A percentile compares a stretch with the other conserved stretches of the same genome.
These are phyloP conservation scores for Trichophyton simii DNA, from an alignment of 2,329 filamentous ascomycete genomes.

Conservation along the genomic window DNA sequence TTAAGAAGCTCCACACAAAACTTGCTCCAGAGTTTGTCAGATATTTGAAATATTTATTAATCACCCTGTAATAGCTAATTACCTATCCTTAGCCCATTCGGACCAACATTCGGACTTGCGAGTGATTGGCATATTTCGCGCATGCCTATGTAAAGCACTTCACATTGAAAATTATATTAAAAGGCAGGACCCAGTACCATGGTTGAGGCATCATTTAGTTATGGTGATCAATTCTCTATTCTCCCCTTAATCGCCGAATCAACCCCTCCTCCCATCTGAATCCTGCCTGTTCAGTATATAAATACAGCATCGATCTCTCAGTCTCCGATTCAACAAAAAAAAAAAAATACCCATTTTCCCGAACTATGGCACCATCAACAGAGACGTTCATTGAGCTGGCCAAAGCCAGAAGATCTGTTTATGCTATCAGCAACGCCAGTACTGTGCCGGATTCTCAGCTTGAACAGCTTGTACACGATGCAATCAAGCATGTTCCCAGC, in stretches of 20 bases:
- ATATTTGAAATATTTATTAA: neutral
- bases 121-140: neutral
- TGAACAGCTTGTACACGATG: slow-evolving; percentile 28
- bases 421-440: slow-evolving; percentile 24
- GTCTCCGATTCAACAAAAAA: neutral
- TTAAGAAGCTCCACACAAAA: too few relatives aligned
- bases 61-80: neutral
- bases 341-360: neutral
- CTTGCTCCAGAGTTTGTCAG: too few relatives aligned
- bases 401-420: slow-evolving; percentile 26
- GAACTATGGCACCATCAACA: neutral
- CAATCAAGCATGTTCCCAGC: slow-evolving; percentile 58
- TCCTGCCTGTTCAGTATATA: neutral
- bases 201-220: neutral
- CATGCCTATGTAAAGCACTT: neutral
- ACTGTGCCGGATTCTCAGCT: slow-evolving; percentile 27
- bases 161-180: neutral
- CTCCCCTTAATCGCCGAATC: too few relatives aligned
- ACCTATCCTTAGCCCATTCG: neutral
- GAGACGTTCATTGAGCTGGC: slow-evolving; percentile 18
- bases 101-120: neutral
- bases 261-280: too few relatives aligned
- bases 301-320: neutral
- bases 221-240: neutral
- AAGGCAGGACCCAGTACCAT: neutral